Base-by-base conservation (phyloP, 805 yeast species). In the Candida mattraensis region DNA sequence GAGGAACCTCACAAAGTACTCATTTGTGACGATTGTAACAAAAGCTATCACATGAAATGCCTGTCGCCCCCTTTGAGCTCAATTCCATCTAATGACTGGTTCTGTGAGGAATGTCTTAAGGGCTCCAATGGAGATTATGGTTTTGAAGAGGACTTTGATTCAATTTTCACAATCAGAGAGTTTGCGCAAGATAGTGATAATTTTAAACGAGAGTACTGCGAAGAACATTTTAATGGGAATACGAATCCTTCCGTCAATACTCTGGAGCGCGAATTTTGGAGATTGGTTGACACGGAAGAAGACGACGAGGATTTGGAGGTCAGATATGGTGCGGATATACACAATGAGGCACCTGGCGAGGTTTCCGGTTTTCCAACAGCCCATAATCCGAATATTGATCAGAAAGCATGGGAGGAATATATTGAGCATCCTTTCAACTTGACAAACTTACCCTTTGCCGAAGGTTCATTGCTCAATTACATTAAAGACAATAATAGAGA, bases 311-410 rank as follows among this genome's bases (percentile, higher is more conserved):
- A 68, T 18, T 49, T 83, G 13, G 80, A 78, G 47, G 87, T 83
- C 12, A 74, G 78, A 44, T 87, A 87, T 55, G 95, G 96, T 14
- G 89, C 94, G 1, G 95, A 87, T 64, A 80, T 87, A 24, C 91
- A 83, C 56, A 77, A 80, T 58, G 66, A 65, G 18, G 61, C 55
- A 3, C 76, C 77, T 0, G 87, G 88, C 11, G 80, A 80, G 56
- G 71, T 79, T 11, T 78, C 88, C 4, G 93, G 91, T 1, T 84
- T 85, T 54, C 93, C 94, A 7, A 80, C 78, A 51, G 41, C 40
- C 2, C 42, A 46, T 5, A 52, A 56, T 26, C 42, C 58, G 0
- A 37, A 44, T 2, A 28, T 43, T 9, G 56, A 50, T 18, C 30
- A 40, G 18, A 39, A 41, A 6, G 35, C 38, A 13, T 30, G 25